Evolutionary conservation across 495 filamentous ascomycete genomes (phyloP).

Genomic region (Neurospora discreta): DNA sequence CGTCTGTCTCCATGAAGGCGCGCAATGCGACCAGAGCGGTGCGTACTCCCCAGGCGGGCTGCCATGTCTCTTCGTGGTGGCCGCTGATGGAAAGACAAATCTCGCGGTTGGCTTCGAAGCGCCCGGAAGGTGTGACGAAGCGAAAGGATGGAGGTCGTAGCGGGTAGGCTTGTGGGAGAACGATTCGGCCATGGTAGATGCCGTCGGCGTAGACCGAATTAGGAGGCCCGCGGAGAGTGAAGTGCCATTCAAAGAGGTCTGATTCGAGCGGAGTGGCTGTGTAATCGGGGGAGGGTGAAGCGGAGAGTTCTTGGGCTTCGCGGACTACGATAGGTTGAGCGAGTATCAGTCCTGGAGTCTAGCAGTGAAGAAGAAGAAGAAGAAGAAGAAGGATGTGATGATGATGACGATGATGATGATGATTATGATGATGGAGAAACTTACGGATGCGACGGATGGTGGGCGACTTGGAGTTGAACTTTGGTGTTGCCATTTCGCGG

Average conservation of each 20-base stretch:
- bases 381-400: no score
- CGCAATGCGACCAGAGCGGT: conserved; percentile 62
- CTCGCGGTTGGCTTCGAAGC: conserved; percentile 95
- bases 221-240: conserved; percentile 88
- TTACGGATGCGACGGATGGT: conserved; percentile 69
- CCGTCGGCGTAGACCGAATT: conserved; percentile 64
- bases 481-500: conserved; percentile 16
- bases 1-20: conserved; percentile 64
- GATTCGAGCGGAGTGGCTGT: conserved; percentile 69
- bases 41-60: conserved; percentile 91
- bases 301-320: conserved; percentile 76
- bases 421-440: conserved; percentile 6
- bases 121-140: conserved; percentile 82
- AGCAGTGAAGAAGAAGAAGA: conserved; percentile 2
- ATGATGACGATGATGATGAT: no score
- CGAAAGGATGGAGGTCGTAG: conserved; percentile 85
- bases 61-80: conserved; percentile 97
- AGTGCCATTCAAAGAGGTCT: conserved; percentile 98
- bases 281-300: conserved; percentile 67
- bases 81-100: conserved; percentile 89
- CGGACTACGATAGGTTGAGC: conserved; percentile 43
- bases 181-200: conserved; percentile 92
- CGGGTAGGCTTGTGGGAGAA: conserved; percentile 79
- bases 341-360: conserved; percentile 14
- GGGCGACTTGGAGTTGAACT: conserved; percentile 66